Conservation (phyloP, 2,329 filamentous ascomycete species). For the Xylariaceae sp. region DNA sequence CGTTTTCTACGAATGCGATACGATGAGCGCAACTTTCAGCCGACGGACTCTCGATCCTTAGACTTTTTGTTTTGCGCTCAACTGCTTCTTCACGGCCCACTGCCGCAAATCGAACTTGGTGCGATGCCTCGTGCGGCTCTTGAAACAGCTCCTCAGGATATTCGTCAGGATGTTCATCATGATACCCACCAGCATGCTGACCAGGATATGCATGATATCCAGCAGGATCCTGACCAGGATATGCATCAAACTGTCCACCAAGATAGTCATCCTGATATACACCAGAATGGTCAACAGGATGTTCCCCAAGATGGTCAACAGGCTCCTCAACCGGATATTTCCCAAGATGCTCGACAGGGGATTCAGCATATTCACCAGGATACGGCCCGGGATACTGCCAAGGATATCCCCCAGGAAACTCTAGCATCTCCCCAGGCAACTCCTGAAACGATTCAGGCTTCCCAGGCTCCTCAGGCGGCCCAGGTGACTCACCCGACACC, state of each 20-base stretch:
- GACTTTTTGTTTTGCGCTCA: constrained; percentile 45
- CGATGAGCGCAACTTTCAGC: constrained; percentile 49
- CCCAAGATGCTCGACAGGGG: neutral
- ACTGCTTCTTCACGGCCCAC: constrained; percentile 34
- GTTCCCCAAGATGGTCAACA: neutral
- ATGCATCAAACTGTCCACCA: too few relatives aligned
- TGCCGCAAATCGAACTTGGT: constrained; percentile 7
- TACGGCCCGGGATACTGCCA: too few relatives aligned
- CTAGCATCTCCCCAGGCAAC: neutral
- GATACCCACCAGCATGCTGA: too few relatives aligned
- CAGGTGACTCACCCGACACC: too few relatives aligned
- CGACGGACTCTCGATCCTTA: constrained; percentile 44
- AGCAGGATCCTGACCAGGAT: too few relatives aligned
- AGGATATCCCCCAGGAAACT: too few relatives aligned
- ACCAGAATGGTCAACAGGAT: too few relatives aligned
- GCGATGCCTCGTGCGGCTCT: neutral
- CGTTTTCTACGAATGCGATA: constrained; percentile 44
- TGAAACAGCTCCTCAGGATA: neutral
- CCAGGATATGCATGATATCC: too few relatives aligned
- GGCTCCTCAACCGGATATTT: neutral
- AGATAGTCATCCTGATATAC: too few relatives aligned
- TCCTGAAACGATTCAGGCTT: neutral
- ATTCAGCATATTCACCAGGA: neutral
- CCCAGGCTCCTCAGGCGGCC: too few relatives aligned
- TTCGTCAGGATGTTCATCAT: too few relatives aligned